Conservation (phyloP, 192 early-diverging fungal species). For the Obelidium mucronatum region DNA sequence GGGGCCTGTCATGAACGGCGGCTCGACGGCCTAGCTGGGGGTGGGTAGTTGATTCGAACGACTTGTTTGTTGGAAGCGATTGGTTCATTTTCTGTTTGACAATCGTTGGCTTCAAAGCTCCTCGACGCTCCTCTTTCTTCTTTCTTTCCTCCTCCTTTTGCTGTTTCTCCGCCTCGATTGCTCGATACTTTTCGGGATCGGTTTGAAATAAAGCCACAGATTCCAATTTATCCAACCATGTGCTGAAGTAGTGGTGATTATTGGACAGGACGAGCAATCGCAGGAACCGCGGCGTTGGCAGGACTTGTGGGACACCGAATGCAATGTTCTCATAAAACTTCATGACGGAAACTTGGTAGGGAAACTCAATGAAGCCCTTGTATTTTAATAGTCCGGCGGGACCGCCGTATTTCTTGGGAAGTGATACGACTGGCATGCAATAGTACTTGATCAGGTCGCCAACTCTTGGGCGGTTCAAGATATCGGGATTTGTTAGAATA, state of each 20-base stretch:
- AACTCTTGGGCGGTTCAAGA: not conserved
- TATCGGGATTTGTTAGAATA: not conserved
- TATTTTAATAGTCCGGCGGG: conserved; percentile 22
- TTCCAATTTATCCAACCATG: conserved; percentile 30
- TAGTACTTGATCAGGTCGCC: conserved; percentile 9
- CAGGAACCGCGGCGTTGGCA: conserved; percentile 30
- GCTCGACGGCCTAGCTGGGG: too few relatives aligned
- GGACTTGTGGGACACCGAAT: conserved; percentile 30
- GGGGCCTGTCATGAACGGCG: too few relatives aligned
- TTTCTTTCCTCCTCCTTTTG: not conserved
- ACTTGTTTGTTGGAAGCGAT: too few relatives aligned
- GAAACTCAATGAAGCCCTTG: conserved; percentile 30
- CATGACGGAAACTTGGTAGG: conserved; percentile 36
- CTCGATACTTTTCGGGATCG: not conserved
- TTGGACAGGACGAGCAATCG: conserved; percentile 15
- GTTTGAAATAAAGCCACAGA: not conserved
- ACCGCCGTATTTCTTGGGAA: conserved; percentile 32
- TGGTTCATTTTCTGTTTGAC: too few relatives aligned
- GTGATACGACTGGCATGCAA: conserved; percentile 8
- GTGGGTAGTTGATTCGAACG: too few relatives aligned
- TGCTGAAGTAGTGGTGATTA: conserved; percentile 26
- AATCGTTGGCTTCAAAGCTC: too few relatives aligned
- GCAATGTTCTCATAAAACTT: conserved; percentile 42
- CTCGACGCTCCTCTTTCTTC: not conserved
- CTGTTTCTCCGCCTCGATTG: not conserved